Evolutionary conservation across 176 grass and related monocot genomes (phyloP), one percentile per base, ranked within the genome.

Genomic region (Canna indica): DNA sequence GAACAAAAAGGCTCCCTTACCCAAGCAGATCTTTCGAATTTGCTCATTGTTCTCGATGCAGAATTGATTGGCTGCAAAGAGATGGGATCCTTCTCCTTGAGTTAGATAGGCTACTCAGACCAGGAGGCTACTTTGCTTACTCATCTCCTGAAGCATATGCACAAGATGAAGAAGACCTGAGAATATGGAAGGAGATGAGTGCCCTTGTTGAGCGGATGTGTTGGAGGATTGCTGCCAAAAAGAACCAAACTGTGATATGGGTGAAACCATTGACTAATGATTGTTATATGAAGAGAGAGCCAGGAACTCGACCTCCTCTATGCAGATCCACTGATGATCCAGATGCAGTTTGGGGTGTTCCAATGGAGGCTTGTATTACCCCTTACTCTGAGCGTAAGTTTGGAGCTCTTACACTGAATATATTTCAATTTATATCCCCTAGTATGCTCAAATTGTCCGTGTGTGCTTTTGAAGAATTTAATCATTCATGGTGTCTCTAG

Each of bases 131-230:
- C n/a, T n/a, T n/a, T n/a, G n/a, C n/a, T n/a, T n/a, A n/a, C n/a
- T n/a, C n/a, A n/a, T n/a, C n/a, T n/a, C n/a, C n/a, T n/a, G n/a
- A n/a, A n/a, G n/a, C n/a, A n/a, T n/a, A n/a, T n/a, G n/a, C n/a
- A n/a, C n/a, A n/a, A n/a, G n/a, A n/a, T n/a, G n/a, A 96, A 76
- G 93, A 96, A 52, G 93, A 96, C 78, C 84, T 81, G 29, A 85
- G 75, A 80, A 96, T 96, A 67, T 96, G 93, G 93, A 91, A 87
- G 81, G 50, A 96, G 80, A 96, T 96, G 93, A 96, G 88, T 72
- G 77, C 85, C 16, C 82, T 96, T 80, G 88, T 91, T 45, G 88
- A 96, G 73, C 86, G 93, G 80, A 96, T 96, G 93, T 96, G 93
- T 77, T 96, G 93, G 93, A 83, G 78, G 80, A 87, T 96, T 77